Conservation (phyloP, 495 filamentous ascomycete species). For the Xanthoparmelia taractica region DNA sequence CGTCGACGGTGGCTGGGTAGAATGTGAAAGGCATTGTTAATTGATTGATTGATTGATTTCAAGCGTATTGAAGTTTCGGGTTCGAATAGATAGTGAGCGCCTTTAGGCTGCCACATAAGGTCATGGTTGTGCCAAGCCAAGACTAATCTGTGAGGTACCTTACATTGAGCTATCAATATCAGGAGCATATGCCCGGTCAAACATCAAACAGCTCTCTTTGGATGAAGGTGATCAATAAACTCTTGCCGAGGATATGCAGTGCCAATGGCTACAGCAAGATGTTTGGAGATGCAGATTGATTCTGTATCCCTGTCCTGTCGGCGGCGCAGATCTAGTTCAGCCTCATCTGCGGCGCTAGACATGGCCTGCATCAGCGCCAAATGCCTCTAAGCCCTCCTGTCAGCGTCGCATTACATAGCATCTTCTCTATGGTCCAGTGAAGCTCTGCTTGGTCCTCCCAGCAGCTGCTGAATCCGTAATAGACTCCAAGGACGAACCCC, state of each 20-base stretch:
- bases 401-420: not conserved
- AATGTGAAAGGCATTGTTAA: constrained; percentile 20
- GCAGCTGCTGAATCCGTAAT: constrained; percentile 6
- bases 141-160: not conserved
- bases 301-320: not conserved
- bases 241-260: not conserved
- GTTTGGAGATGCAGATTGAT: not conserved
- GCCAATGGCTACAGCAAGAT: not conserved
- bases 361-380: constrained; percentile 7
- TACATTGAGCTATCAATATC: not conserved
- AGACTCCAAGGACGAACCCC: constrained; percentile 12
- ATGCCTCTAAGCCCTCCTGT: not conserved
- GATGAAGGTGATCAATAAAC: not conserved
- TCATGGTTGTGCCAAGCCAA: not conserved
- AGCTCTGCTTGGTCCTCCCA: too few species aligned
- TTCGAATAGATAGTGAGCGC: too few species aligned
- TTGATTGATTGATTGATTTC: too few species aligned
- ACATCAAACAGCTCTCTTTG: not conserved
- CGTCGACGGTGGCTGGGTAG: constrained; percentile 7
- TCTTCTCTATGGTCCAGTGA: not conserved
- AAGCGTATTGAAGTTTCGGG: too few species aligned
- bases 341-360: constrained; percentile 6
- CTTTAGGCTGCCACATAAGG: too few species aligned
- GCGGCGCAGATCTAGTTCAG: not conserved
- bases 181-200: not conserved